These are phyloP conservation scores for Camelina laxa DNA, from an alignment of 345 rosid genomes.

Conservation along the genomic window DNA sequence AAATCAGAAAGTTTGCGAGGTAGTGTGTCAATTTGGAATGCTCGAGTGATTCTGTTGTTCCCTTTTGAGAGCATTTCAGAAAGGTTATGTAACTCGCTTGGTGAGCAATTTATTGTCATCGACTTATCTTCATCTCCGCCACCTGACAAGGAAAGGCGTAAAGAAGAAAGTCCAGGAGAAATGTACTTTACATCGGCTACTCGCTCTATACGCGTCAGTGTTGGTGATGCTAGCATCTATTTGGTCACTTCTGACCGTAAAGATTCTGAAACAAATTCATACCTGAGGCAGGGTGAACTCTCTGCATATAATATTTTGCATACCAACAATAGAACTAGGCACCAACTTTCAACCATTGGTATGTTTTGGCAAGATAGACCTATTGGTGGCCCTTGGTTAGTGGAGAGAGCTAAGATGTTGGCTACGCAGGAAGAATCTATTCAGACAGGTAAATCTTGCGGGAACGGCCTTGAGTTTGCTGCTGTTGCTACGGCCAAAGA, in stretches of 20 bases:
- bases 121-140: conserved; percentile 59
- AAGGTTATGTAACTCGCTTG: conserved; percentile 45
- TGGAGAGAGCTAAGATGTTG: conserved; percentile 74
- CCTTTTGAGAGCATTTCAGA: conserved; percentile 58
- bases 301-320: conserved; percentile 60
- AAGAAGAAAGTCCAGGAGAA: conserved; percentile 49
- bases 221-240: conserved; percentile 64
- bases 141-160: conserved; percentile 43
- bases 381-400: conserved; percentile 67
- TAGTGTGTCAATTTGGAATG: conserved; percentile 61
- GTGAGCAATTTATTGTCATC: conserved; percentile 71
- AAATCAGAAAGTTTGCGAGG: conserved; percentile 59
- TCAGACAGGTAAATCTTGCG: conserved; percentile 51
- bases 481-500: conserved; percentile 60
- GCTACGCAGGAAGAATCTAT: conserved; percentile 64
- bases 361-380: conserved; percentile 78
- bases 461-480: conserved; percentile 73
- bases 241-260: conserved; percentile 55
- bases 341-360: conserved; percentile 61
- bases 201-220: conserved; percentile 58
- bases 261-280: conserved; percentile 43
- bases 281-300: conserved; percentile 47
- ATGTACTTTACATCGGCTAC: conserved; percentile 49
- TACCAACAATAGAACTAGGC: conserved; percentile 49
- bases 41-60: conserved; percentile 76